Conservation (phyloP, 805 yeast species). For the Metschnikowia reukaufii region DNA sequence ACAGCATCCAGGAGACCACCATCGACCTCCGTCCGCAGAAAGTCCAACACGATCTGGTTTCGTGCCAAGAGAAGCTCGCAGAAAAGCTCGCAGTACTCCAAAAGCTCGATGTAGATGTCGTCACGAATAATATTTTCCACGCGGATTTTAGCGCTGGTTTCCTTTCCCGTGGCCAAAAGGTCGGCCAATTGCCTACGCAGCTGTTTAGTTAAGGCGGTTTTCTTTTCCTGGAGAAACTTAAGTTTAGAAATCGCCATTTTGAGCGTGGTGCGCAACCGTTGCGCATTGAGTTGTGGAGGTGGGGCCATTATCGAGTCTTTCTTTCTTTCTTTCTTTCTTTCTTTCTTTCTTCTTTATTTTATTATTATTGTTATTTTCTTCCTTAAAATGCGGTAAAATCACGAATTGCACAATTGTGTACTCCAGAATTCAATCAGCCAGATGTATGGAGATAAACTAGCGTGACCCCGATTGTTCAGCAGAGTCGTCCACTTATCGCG, state of each 20-base stretch:
- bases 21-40: slow-evolving; percentile 44
- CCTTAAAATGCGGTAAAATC: neutral
- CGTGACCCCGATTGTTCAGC: too few relatives aligned
- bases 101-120: slow-evolving; percentile 73
- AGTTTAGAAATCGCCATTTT: slow-evolving; percentile 74
- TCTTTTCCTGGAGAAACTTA: slow-evolving; percentile 70
- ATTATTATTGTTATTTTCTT: neutral
- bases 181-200: slow-evolving; percentile 72
- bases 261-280: slow-evolving; percentile 41
- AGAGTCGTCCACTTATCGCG: neutral
- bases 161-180: slow-evolving; percentile 65
- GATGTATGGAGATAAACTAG: too few relatives aligned
- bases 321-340: neutral
- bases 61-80: slow-evolving; percentile 81
- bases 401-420: too few relatives aligned
- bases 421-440: too few relatives aligned
- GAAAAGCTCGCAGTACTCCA: slow-evolving; percentile 77
- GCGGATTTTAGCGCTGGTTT: slow-evolving; percentile 77
- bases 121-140: slow-evolving; percentile 84
- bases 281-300: slow-evolving; percentile 33
- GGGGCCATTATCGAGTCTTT: slow-evolving; percentile 15
- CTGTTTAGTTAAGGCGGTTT: slow-evolving; percentile 71
- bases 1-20: slow-evolving; percentile 75
- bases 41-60: slow-evolving; percentile 55
- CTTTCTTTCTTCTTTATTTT: neutral